A percentile compares a stretch with the other conserved stretches of the same genome.
Conservation (phyloP, 768 basidiomycete genomes). For the Pluteus cervinus region DNA sequence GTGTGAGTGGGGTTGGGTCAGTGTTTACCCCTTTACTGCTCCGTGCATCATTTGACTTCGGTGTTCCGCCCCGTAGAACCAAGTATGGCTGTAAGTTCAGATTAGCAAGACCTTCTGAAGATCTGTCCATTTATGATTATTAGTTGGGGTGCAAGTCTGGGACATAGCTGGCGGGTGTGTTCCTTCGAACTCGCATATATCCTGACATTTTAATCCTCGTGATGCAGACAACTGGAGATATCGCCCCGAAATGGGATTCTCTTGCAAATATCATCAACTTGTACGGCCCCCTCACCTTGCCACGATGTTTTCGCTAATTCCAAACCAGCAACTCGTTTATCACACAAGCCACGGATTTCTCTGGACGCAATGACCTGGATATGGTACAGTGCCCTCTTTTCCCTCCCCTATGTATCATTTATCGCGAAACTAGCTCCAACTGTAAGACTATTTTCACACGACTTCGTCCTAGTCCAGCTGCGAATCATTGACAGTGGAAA, state of each 20-base stretch:
- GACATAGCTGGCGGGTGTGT: slow-evolving; percentile 63
- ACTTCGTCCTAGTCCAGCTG: slow-evolving; percentile 1
- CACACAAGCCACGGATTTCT: slow-evolving; percentile 58
- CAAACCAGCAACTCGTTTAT: slow-evolving; percentile 55
- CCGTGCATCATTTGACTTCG: not conserved
- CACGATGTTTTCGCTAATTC: not conserved
- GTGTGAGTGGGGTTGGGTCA: slow-evolving; percentile 62
- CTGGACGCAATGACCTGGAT: slow-evolving; percentile 63
- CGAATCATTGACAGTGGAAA: slow-evolving; percentile 44
- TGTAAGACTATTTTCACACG: slow-evolving; percentile 26
- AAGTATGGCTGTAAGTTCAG: slow-evolving; percentile 43
- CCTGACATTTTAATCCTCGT: slow-evolving; percentile 1
- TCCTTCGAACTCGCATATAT: not conserved
- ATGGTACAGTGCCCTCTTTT: slow-evolving; percentile 35
- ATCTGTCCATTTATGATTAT: not conserved
- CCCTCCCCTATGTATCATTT: not conserved
- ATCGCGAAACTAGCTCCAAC: no score
- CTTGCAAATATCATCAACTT: slow-evolving; percentile 54
- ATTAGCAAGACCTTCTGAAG: not conserved
- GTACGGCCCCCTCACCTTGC: slow-evolving; percentile 20
- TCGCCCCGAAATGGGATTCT: slow-evolving; percentile 46
- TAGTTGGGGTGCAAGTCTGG: slow-evolving; percentile 50
- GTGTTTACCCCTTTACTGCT: slow-evolving; percentile 9
- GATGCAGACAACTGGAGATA: slow-evolving; percentile 46
- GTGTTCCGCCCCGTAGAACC: no score